Base-by-base conservation (phyloP, 139 green algal genomes). In the Desmodesmus armatus region DNA sequence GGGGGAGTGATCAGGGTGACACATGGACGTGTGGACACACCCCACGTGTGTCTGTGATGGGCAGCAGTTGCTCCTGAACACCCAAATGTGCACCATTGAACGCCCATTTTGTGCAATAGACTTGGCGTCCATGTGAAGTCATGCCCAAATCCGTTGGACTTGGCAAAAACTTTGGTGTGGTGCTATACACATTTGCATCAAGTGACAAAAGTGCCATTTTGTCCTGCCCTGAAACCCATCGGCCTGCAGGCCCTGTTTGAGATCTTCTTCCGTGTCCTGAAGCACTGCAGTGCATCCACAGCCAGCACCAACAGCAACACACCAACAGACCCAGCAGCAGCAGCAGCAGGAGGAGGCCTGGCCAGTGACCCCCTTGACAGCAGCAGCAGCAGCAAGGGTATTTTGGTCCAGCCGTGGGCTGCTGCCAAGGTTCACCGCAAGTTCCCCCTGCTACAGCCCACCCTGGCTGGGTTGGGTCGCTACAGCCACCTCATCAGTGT, bases 401-500 rank as follows among this genome's bases (percentile, higher is more conserved):
- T 9, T 5, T 31, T 82, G 49, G 23, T 72, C n/a, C 62, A 63
- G 43, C 78, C 78, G 47, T 86, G 80, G 80, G 67, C 67, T 29
- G 66, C 80, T 33, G 43, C 67, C n/a, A 53, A 58, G 37, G 80
- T 93, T 75, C 44, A 75, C 2, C 58, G 58, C 47, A 87, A 85
- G 76, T 96, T 94, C 78, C 94, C 94, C n/a, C 93, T 97, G 85
- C 87, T 97, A 79, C 74, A 87, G 58, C 85, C 93, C 0, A 72
- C 80, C 5, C 86, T 97, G 67, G 87, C 95, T 72, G 93, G 93
- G 9, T 67, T 97, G 41, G 85, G 44, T 13, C 88, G 87, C 44
- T 96, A 93, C 86, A 92, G 90, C 23, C 94, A 97, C 87, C 91
- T 95, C 47, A 93, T 97, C 81, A 93, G 88, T 31, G 87, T 98